Percentiles rank a stretch among this genome's conserved stretches.
Conservation (phyloP, 768 basidiomycete species). For the Cystobasidium onofrii region DNA sequence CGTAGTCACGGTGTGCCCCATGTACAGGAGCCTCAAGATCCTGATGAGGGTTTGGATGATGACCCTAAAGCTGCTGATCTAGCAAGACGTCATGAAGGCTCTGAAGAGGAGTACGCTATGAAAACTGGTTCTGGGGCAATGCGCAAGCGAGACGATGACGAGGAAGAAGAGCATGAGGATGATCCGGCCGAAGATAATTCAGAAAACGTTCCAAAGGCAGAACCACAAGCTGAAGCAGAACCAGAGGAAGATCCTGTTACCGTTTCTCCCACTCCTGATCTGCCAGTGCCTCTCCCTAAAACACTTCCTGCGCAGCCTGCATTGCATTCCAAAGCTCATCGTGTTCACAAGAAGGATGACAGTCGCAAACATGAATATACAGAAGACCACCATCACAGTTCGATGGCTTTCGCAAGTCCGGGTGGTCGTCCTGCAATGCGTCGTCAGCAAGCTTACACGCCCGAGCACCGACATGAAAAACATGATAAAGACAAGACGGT, state of each 20-base stretch:
- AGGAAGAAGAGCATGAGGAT: background rate
- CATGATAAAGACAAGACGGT: background rate
- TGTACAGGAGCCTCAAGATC: background rate
- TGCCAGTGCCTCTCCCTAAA: background rate
- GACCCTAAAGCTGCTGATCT: background rate
- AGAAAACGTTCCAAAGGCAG: background rate
- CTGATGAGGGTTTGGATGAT: background rate
- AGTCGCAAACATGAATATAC: background rate
- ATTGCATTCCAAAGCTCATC: background rate
- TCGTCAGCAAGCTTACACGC: background rate
- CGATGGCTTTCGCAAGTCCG: background rate
- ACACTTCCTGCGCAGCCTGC: background rate
- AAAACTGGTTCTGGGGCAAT: no score
- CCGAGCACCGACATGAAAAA: background rate
- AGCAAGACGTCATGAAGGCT: background rate
- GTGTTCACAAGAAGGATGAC: background rate
- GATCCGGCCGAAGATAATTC: background rate
- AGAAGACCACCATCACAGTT: background rate
- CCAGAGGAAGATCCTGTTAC: background rate
- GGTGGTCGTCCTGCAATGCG: background rate
- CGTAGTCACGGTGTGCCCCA: background rate
- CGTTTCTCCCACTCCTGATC: background rate
- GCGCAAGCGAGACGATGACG: background rate
- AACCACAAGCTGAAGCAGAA: background rate
- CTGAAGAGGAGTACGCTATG: background rate